Evolutionary conservation across 345 rosid species (phyloP), one percentile per base, ranked within the genome.

Genomic region (Sonneratia alba): DNA sequence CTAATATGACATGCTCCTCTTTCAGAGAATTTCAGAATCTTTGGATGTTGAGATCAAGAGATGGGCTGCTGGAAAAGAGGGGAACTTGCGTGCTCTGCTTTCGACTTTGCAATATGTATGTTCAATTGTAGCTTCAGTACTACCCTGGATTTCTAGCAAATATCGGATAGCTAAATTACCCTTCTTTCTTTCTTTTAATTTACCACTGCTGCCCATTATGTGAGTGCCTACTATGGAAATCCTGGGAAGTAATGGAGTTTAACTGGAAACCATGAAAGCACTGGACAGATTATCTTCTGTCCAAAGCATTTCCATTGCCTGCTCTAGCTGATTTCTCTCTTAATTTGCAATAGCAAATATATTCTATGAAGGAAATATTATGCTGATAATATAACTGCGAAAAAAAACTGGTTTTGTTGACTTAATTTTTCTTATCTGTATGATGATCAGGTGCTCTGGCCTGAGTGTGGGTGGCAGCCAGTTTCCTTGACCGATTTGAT

Each of bases 381-480:
- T n/a, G 63, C 63, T 57, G 63, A 57, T 13, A 62, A 15, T 62
- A 27, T 62, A 47, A 62, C 37, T 13, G 66, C 7, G 5, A 14
- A 62, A 42, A 14, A 32, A 62, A 34, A 6, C 64, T 27, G 7
- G 12, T 27, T 27, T 34, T 12, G 16, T 62, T 11, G 10, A 7
- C 51, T 32, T 72, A 40, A 66, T 48, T 22, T 34, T 5, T 68
- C 57, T 47, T 24, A 57, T 79, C 40, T 67, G 75, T 22, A 45
- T 12, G 18, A n/a, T 38, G 55, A 68, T 68, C 56, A 95, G 98
- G 99, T 95, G 71, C 96, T 95, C 49, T 95, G 99, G 99, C 99
- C 98, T 55, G 96, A 87, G 83, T 88, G 99, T 36, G 99, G 98
- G 73, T 95, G 98, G 98, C 98, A 89, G 72, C 91, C 96, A 47